Percentiles rank a stretch among this genome's conserved stretches.
phyloP scores from a whole-genome alignment of 169 alveolate genomes.

The Plasmodium vinckei region DNA sequence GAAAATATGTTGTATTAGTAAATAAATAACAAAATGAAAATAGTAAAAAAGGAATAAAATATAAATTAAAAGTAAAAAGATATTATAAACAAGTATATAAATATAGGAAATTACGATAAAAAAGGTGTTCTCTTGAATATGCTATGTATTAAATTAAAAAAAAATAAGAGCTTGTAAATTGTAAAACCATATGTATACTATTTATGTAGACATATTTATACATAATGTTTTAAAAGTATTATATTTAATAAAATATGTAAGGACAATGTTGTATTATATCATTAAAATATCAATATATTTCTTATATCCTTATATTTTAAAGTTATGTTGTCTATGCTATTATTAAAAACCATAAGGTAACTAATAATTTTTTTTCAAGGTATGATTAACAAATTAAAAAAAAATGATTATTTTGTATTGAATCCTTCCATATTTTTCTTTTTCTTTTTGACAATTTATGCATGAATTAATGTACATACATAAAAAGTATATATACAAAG shows the following conservation, averaged over 20 bases:
- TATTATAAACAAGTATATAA: too few species aligned
- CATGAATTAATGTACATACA: neutral
- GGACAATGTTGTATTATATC: neutral
- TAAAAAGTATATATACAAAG: neutral
- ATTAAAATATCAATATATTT: neutral
- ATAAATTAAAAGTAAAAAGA: too few species aligned
- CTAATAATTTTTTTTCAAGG: neutral
- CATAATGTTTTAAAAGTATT: neutral
- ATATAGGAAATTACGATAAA: too few species aligned
- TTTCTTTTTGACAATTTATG: neutral
- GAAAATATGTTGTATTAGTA: neutral
- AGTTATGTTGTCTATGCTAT: neutral
- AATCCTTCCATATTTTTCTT: neutral
- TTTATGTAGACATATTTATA: neutral
- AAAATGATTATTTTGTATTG: neutral
- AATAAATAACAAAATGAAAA: neutral
- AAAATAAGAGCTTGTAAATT: neutral
- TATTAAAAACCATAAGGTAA: neutral
- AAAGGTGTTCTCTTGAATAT: too few species aligned
- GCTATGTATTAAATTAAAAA: neutral
- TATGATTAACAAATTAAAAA: neutral
- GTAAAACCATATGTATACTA: neutral
- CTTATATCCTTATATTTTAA: neutral
- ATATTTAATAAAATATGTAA: neutral
- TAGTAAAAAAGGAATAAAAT: too few species aligned